These are phyloP conservation scores for Mollisia scopiformis DNA, from an alignment of 2,329 filamentous ascomycete species.

Conservation along the genomic window DNA sequence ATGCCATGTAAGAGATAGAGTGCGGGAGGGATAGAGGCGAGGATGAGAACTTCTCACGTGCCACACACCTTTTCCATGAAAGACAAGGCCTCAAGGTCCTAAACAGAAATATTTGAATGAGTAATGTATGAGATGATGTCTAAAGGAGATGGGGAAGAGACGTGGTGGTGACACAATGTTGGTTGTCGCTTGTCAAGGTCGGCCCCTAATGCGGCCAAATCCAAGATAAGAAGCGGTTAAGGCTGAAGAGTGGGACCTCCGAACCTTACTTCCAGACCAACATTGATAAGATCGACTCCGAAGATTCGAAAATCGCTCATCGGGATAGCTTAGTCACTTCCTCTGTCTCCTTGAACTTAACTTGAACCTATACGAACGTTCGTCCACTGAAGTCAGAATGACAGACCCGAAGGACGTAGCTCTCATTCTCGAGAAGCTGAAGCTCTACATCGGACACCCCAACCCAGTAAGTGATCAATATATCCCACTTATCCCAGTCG, in stretches of 20 bases:
- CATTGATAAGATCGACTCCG: background rate
- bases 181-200: background rate
- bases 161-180: background rate
- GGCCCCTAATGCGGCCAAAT: background rate
- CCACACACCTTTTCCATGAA: background rate
- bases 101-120: too few relatives aligned
- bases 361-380: background rate
- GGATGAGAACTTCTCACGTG: background rate
- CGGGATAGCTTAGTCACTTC: background rate
- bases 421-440: slow-evolving; percentile 23
- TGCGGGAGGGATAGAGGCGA: background rate
- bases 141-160: background rate
- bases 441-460: slow-evolving; percentile 25
- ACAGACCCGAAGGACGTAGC: slow-evolving; percentile 14
- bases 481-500: background rate
- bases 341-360: background rate
- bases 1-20: background rate
- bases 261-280: background rate
- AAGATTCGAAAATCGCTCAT: background rate
- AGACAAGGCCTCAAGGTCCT: too few relatives aligned
- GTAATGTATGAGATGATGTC: background rate
- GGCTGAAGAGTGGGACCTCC: background rate
- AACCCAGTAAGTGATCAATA: slow-evolving; percentile 15
- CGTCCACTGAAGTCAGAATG: slow-evolving; percentile 13
- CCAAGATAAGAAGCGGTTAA: background rate